Conservation (phyloP, 352 stramenopile genomes). For the Thalassiosira ordinaria region DNA sequence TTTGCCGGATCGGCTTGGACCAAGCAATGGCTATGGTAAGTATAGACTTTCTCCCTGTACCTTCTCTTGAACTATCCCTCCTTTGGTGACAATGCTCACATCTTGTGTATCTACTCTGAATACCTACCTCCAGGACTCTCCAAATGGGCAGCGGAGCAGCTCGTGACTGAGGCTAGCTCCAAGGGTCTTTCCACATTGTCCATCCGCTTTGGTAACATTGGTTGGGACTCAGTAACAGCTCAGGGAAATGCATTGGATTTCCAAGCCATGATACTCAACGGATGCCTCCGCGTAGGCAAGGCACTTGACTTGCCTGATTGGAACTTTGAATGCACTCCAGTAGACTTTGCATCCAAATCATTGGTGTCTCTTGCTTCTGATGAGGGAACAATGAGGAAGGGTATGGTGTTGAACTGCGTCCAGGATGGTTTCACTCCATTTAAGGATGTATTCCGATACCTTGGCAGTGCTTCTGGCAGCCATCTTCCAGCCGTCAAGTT, state of each 20-base stretch:
- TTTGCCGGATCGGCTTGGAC: slow-evolving; percentile 42
- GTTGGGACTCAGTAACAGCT: slow-evolving; percentile 80
- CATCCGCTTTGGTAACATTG: slow-evolving; percentile 91
- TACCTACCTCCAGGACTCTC: slow-evolving; percentile 86
- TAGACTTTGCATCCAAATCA: slow-evolving; percentile 90
- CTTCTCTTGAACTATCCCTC: no score
- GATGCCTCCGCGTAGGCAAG: slow-evolving; percentile 83
- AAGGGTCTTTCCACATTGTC: slow-evolving; percentile 89
- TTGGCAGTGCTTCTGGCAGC: neutral
- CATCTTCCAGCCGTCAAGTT: slow-evolving; percentile 7
- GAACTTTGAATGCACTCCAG: slow-evolving; percentile 91
- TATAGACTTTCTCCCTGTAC: no score
- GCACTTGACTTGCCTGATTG: slow-evolving; percentile 85
- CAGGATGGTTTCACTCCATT: slow-evolving; percentile 49
- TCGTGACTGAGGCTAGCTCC: slow-evolving; percentile 87
- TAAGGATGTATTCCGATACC: slow-evolving; percentile 29
- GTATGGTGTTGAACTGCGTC: slow-evolving; percentile 34
- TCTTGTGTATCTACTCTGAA: slow-evolving; percentile 9
- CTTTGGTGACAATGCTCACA: no score
- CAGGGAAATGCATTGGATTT: slow-evolving; percentile 90
- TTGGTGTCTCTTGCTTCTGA: slow-evolving; percentile 86
- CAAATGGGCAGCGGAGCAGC: slow-evolving; percentile 92
- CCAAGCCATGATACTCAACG: slow-evolving; percentile 90
- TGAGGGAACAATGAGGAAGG: slow-evolving; percentile 26
- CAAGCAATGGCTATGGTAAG: slow-evolving; percentile 49